Evolutionary conservation across 768 basidiomycete genomes (phyloP).

Genomic region (Russula dissimulans): DNA sequence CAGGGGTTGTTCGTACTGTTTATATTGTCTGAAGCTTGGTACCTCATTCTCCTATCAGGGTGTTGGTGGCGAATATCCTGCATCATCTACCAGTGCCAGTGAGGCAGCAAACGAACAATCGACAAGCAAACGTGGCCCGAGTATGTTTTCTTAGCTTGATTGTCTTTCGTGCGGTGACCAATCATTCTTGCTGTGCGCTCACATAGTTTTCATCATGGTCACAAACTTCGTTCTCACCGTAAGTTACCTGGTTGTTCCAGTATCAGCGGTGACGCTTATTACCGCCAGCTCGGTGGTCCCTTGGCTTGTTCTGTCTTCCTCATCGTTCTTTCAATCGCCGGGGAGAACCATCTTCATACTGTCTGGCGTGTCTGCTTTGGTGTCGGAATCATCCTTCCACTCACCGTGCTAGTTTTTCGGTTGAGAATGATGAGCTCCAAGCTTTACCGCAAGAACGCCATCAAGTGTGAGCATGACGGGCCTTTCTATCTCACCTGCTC

Average conservation of each 20-base stretch:
- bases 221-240: constrained; percentile 64
- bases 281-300: constrained; percentile 51
- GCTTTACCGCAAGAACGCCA: constrained; percentile 55
- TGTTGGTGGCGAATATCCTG: constrained; percentile 73
- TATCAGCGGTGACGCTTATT: background rate
- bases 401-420: constrained; percentile 65
- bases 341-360: constrained; percentile 48
- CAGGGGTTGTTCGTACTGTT: constrained; percentile 44
- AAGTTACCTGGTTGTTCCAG: constrained; percentile 15
- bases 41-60: constrained; percentile 33
- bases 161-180: background rate
- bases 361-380: constrained; percentile 64
- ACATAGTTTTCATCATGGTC: constrained; percentile 63
- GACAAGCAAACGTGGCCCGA: constrained; percentile 48
- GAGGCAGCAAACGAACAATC: constrained; percentile 70
- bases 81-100: constrained; percentile 56
- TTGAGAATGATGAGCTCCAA: constrained; percentile 61
- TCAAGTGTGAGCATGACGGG: constrained; percentile 39
- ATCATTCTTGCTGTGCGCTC: background rate
- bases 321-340: constrained; percentile 58
- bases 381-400: constrained; percentile 50
- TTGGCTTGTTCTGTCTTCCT: constrained; percentile 58
- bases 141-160: constrained; percentile 25
- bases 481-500: background rate
- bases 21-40: background rate